A percentile compares a stretch with the other conserved stretches of the same genome.
These are phyloP conservation scores for Quercus aquifolioides DNA, from an alignment of 306 rosid species.

Conservation along the genomic window DNA sequence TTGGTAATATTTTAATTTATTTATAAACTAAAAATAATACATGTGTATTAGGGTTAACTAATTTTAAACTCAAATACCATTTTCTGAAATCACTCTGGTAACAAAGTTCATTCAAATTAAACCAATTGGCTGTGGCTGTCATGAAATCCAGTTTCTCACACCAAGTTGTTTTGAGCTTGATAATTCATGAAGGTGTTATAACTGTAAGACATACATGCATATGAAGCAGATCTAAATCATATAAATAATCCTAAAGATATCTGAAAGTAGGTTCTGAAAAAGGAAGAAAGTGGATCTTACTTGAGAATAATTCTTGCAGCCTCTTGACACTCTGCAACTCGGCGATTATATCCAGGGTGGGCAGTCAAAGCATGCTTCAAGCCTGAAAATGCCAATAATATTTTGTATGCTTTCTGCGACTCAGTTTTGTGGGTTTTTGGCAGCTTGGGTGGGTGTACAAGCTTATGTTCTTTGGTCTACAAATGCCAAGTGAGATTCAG, in stretches of 20 bases:
- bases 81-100: too few species aligned
- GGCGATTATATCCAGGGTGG: slow-evolving; percentile 81
- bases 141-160: neutral
- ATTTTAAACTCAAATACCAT: too few species aligned
- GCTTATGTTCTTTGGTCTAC: slow-evolving; percentile 77
- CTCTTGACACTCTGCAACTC: slow-evolving; percentile 87
- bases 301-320: slow-evolving; percentile 72
- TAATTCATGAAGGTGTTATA: neutral
- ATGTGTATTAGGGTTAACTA: too few species aligned
- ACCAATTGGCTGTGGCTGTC: neutral
- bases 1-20: too few species aligned
- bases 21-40: too few species aligned
- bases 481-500: slow-evolving; percentile 27
- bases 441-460: slow-evolving; percentile 47
- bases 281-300: slow-evolving; percentile 38
- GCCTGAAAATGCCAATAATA: slow-evolving; percentile 90
- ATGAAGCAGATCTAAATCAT: slow-evolving; percentile 1
- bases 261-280: neutral
- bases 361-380: slow-evolving; percentile 75
- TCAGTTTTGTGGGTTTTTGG: slow-evolving; percentile 27
- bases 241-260: neutral
- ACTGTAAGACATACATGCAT: neutral
- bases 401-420: slow-evolving; percentile 49
- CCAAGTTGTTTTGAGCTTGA: neutral
- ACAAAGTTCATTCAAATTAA: neutral